Evolutionary conservation across 768 basidiomycete species (phyloP), one percentile per base, ranked within the genome.

Genomic region (Epithele typhae): DNA sequence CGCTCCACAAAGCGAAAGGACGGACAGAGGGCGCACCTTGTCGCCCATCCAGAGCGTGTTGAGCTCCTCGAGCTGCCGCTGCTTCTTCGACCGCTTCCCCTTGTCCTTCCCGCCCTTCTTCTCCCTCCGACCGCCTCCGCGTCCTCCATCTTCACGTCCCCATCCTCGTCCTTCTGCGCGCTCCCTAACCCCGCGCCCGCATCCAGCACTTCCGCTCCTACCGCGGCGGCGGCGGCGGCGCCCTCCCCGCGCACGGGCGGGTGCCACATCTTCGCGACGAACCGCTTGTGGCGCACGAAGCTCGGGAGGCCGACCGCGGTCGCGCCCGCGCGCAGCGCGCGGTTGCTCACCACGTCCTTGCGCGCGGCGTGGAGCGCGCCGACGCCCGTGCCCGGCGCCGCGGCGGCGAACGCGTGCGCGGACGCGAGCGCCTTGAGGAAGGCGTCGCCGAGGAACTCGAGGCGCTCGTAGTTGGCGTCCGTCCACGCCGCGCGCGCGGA

Each of bases 371-470:
- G 88, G 43, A 94, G 61, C 10, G 74, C 72, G 4, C 85, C 82
- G 63, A 91, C 89, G 52, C 73, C 74, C 36, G 74, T 69, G 9
- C 71, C 67, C 5, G 88, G 85, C 55, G 81, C 73, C 22, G 27
- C 7, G 12, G 76, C 77, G 37, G 84, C 84, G 58, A 85, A 91
- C 24, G 85, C 74, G 60, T 87, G 86, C 48, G 83, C 70, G 10
- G 88, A 84, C 6, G 81, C 73, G 37, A 92, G 63, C 58, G 84
- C 84, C 64, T 94, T 94, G 51, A 94, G 68, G 61, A 87, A 88
- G 19, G 88, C 79, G 64, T 93, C 92, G 24, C 91, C 90, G 14
- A 92, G 74, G 40, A 92, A 71, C 62, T 92, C 92, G 37, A 92
- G 67, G 27, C 91, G 80, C 65, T 94, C 88, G 63, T 93, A 93